These are phyloP conservation scores for Starmerella floris DNA, from an alignment of 805 yeast genomes.

Conservation along the genomic window DNA sequence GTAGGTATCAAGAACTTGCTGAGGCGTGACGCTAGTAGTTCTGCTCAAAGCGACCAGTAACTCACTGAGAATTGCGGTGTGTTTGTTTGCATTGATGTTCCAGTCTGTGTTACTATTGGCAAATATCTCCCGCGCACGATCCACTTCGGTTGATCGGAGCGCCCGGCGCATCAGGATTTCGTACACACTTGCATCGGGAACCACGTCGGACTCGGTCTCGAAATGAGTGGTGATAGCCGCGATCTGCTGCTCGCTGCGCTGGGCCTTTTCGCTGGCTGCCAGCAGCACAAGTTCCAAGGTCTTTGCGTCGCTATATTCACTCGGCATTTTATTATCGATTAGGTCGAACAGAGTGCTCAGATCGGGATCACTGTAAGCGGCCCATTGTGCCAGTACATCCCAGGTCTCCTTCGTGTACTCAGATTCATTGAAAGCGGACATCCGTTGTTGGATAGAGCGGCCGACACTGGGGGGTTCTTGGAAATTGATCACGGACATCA, in stretches of 20 bases:
- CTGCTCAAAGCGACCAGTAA: constrained; percentile 25
- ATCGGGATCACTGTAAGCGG: constrained; percentile 17
- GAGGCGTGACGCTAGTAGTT: constrained; percentile 23
- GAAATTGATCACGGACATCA: constrained; percentile 22
- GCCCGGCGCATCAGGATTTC: constrained; percentile 29
- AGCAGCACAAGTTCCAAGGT: constrained; percentile 12
- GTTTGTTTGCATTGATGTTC: constrained; percentile 28
- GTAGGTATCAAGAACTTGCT: constrained; percentile 28
- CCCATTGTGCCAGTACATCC: constrained; percentile 29
- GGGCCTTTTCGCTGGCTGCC: constrained; percentile 22
- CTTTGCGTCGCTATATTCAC: background rate
- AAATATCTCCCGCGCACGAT: constrained; percentile 28
- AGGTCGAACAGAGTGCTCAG: background rate
- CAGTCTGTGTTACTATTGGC: constrained; percentile 34
- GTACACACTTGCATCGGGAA: constrained; percentile 30
- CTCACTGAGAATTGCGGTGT: constrained; percentile 21
- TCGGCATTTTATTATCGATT: background rate
- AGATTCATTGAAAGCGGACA: constrained; percentile 1
- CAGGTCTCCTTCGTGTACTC: constrained; percentile 27
- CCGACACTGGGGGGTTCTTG: constrained; percentile 16
- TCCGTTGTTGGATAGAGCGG: background rate
- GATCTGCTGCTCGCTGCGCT: constrained; percentile 20
- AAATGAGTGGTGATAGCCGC: constrained; percentile 24
- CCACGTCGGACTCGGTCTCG: constrained; percentile 25
- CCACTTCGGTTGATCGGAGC: constrained; percentile 23